Conservation (phyloP, 805 yeast genomes). For the Candida coquimbonensis region DNA sequence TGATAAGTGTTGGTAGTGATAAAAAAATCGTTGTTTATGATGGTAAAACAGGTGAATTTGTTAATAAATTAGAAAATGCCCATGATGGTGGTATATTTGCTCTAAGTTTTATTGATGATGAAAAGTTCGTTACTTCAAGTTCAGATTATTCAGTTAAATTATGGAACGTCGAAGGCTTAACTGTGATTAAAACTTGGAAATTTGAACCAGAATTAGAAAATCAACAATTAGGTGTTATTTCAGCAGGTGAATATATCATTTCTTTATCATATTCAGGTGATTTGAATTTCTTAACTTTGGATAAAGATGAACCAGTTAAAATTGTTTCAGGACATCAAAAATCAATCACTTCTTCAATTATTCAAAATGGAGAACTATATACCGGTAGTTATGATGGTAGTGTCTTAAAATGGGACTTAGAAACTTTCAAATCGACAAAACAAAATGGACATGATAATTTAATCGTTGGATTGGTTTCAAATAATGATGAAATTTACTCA, state of each 20-base stretch:
- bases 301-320: slow-evolving; percentile 25
- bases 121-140: slow-evolving; percentile 68
- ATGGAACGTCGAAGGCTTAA: slow-evolving; percentile 46
- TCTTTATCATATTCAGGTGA: slow-evolving; percentile 70
- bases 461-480: slow-evolving; percentile 44
- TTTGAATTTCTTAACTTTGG: slow-evolving; percentile 48
- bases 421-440: slow-evolving; percentile 31
- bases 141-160: slow-evolving; percentile 73
- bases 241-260: slow-evolving; percentile 51
- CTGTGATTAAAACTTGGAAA: slow-evolving; percentile 43
- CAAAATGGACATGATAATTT: slow-evolving; percentile 53
- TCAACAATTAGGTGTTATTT: slow-evolving; percentile 78
- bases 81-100: slow-evolving; percentile 82
- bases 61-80: slow-evolving; percentile 36
- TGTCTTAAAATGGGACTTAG: slow-evolving; percentile 50
- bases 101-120: slow-evolving; percentile 58
- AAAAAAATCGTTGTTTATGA: slow-evolving; percentile 72
- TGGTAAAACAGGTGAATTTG: slow-evolving; percentile 77
- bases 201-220: slow-evolving; percentile 41
- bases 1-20: slow-evolving; percentile 83
- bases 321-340: slow-evolving; percentile 74
- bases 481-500: slow-evolving; percentile 35
- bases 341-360: slow-evolving; percentile 58
- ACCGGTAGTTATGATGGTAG: slow-evolving; percentile 85
- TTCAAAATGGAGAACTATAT: slow-evolving; percentile 24